phyloP scores from a whole-genome alignment of 2,329 filamentous ascomycete species.

The Exophiala oligosperma region DNA sequence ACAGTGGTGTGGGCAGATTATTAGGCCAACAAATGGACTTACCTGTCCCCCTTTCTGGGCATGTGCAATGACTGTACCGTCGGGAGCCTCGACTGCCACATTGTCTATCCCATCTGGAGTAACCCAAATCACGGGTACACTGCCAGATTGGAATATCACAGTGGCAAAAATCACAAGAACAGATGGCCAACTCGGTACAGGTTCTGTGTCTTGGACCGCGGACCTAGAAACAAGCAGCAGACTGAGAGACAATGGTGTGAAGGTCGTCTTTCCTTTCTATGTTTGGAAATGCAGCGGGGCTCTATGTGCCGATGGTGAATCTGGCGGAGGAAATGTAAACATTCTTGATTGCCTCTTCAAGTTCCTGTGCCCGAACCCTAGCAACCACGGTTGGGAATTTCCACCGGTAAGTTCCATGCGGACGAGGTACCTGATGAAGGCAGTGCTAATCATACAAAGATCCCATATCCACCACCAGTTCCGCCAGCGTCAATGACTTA shows the following conservation, averaged over 20 bases:
- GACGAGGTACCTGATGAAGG: no score
- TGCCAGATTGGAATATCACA: neutral
- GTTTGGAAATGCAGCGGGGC: constrained; percentile 6
- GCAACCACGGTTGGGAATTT: neutral
- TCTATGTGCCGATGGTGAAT: constrained; percentile 1
- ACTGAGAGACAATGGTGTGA: neutral
- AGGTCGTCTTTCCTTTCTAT: constrained; percentile 6
- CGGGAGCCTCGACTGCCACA: neutral
- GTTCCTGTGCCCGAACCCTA: neutral
- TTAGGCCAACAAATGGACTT: neutral
- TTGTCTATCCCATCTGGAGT: neutral
- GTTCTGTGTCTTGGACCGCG: neutral
- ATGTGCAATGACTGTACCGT: constrained; percentile 3
- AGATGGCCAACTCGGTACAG: neutral
- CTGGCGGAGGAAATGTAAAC: neutral
- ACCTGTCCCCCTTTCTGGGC: constrained; percentile 9
- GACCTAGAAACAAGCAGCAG: neutral
- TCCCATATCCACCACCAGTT: neutral
- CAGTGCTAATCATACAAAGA: no score
- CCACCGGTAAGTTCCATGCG: neutral
- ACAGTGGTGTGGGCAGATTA: neutral
- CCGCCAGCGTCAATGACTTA: neutral
- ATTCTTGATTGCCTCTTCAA: constrained; percentile 3
- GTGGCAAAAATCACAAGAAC: neutral
- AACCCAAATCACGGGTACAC: neutral